A percentile compares a stretch with the other conserved stretches of the same genome.
phyloP scores from a whole-genome alignment of 305 asterid genomes.

The Rubia peregrina region DNA sequence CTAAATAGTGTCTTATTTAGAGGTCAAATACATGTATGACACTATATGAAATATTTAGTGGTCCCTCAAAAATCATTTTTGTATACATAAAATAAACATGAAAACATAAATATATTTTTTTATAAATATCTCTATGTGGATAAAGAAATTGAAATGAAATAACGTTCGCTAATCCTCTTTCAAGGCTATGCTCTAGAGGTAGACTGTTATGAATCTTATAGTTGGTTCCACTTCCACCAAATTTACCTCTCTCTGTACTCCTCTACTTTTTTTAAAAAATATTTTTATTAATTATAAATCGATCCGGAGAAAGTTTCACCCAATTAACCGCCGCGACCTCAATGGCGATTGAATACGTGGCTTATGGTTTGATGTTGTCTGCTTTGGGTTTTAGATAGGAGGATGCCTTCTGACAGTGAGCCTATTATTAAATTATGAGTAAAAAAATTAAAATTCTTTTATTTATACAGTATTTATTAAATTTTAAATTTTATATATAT shows the following conservation, averaged over 20 bases:
- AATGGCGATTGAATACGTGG: background rate
- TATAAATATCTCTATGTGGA: background rate
- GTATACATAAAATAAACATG: background rate
- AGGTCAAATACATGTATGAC: no score
- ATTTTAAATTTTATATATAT: no score
- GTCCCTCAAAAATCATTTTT: no score
- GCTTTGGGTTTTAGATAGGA: no score
- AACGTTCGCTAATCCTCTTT: background rate
- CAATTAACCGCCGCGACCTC: background rate
- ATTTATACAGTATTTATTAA: no score
- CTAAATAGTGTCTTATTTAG: no score
- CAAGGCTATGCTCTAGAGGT: background rate
- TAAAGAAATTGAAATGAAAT: background rate
- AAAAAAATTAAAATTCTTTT: no score
- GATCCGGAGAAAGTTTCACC: background rate
- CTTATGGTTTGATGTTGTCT: no score
- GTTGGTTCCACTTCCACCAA: background rate
- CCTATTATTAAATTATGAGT: no score
- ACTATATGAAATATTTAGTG: no score
- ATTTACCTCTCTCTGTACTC: background rate
- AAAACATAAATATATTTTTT: background rate
- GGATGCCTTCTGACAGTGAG: no score
- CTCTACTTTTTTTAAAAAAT: background rate
- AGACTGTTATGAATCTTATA: background rate
- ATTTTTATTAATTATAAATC: background rate